Evolutionary conservation across 768 basidiomycete genomes (phyloP), one percentile per base, ranked within the genome.

Genomic region (Collybia mongolica): DNA sequence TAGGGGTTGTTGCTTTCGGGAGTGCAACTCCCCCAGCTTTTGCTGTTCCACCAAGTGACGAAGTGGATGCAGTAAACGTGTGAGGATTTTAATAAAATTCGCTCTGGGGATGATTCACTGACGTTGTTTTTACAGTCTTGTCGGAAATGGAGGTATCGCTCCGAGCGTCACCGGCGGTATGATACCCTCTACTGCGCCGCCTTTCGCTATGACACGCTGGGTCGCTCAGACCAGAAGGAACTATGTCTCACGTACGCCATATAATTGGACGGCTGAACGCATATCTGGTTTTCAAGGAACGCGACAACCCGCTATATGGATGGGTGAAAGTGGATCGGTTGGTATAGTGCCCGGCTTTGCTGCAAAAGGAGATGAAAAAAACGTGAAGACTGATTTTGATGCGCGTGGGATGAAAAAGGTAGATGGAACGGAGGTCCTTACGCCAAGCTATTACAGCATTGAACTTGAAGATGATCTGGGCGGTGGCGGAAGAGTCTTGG

Each of bases 121-220:
- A 23, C n/a, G 1, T 24, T 18, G 39, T 22, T 14, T 22, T 26
- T 24, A 29, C 46, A 73, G 73, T 18, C 70, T 88, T 37, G 89
- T 89, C 40, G 88, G 88, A 8, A 88, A 87, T 54, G 85, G 84
- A 0, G 88, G 88, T 0, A 79, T 81, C 53, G 79, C 79, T 0
- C 87, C 88, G 1, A 82, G 87, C 55, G 80, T 77, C 1, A 83
- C 84, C 0, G 87, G 88, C 22, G 88, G 88, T 0, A 89, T 88
- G 85, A 88, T 90, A 43, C 87, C 88, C 0, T 84, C 83, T 28
- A 77, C 77, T 3, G 83, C 81, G 3, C 88, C 89, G 3, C 90
- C 90, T 0, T 93, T 92, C 57, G 90, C 79, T 5, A 90, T 90
- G 88, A 90, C 88, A 0, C 79, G 90, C 28, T 91, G 90, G 90